phyloP scores from a whole-genome alignment of 164 flowering plant genomes.

The Cinnamomum micranthum region DNA sequence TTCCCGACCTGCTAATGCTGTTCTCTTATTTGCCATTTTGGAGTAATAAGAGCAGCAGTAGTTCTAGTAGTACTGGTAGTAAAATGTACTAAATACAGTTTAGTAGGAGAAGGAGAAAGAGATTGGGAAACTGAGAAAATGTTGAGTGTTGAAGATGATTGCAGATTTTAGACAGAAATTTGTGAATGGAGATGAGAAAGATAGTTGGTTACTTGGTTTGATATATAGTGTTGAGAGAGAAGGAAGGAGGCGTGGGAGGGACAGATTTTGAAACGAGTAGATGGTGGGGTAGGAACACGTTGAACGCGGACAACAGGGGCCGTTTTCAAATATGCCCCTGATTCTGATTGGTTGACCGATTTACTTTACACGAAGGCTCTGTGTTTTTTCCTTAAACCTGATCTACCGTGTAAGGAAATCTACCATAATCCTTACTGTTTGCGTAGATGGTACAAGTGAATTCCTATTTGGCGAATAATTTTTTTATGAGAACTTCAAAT shows the following conservation, averaged over 20 bases:
- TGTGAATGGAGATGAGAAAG: background rate
- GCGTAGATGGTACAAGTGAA: no score
- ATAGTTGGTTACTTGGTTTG: background rate
- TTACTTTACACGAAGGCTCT: background rate
- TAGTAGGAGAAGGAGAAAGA: background rate
- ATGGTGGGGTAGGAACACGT: background rate
- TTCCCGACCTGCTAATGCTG: slow-evolving; percentile 32
- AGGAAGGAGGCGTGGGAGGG: background rate
- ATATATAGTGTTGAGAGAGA: background rate
- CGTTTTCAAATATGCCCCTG: background rate
- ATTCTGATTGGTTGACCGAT: no score
- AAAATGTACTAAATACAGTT: no score
- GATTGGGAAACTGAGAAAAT: background rate
- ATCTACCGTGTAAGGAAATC: no score
- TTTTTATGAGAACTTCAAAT: no score
- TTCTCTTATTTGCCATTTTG: slow-evolving; percentile 32
- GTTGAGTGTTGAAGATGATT: background rate
- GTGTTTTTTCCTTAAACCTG: no score
- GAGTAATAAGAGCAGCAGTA: background rate
- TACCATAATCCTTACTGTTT: no score
- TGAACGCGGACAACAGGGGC: background rate
- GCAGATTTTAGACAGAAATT: background rate
- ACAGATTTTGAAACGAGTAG: background rate
- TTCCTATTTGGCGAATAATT: no score
- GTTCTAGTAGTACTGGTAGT: background rate